Evolutionary conservation across 1,139 yeast species (phyloP).

Genomic region (Hyphopichia pseudoburtonii): DNA sequence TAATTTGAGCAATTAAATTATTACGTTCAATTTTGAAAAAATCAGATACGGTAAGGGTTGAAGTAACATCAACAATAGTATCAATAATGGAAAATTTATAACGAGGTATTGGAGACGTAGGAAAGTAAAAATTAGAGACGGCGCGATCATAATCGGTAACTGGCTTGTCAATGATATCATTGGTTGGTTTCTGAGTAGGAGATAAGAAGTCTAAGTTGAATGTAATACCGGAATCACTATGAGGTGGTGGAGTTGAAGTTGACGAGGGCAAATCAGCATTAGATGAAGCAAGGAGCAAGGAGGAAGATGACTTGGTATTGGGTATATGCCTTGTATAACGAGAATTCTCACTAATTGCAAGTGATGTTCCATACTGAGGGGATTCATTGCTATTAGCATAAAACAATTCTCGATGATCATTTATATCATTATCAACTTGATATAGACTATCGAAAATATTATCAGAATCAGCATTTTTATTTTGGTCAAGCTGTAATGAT

Average conservation of each 20-base stretch:
- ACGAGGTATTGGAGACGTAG: constrained; percentile 5
- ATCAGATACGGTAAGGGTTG: neutral
- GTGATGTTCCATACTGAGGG: constrained; percentile 4
- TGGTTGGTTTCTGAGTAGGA: neutral
- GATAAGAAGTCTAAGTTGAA: constrained; percentile 6
- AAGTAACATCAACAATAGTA: constrained; percentile 4
- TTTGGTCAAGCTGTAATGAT: neutral
- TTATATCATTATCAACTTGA: constrained; percentile 1
- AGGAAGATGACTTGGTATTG: no score
- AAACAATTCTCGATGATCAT: no score
- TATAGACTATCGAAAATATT: neutral
- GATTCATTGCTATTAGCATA: neutral
- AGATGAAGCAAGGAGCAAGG: no score
- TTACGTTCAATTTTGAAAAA: constrained; percentile 3
- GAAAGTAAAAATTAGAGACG: constrained; percentile 14
- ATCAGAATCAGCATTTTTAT: neutral
- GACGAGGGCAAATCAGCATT: no score
- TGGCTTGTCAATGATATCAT: neutral
- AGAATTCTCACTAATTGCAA: neutral
- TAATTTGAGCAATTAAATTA: constrained; percentile 2
- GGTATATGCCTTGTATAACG: neutral
- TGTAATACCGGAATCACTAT: constrained; percentile 6
- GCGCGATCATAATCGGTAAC: constrained; percentile 12
- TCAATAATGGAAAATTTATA: constrained; percentile 2
- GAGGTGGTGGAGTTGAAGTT: neutral